These are phyloP conservation scores for Xylariaceae sp. DNA, from an alignment of 2,329 filamentous ascomycete species.

Conservation along the genomic window DNA sequence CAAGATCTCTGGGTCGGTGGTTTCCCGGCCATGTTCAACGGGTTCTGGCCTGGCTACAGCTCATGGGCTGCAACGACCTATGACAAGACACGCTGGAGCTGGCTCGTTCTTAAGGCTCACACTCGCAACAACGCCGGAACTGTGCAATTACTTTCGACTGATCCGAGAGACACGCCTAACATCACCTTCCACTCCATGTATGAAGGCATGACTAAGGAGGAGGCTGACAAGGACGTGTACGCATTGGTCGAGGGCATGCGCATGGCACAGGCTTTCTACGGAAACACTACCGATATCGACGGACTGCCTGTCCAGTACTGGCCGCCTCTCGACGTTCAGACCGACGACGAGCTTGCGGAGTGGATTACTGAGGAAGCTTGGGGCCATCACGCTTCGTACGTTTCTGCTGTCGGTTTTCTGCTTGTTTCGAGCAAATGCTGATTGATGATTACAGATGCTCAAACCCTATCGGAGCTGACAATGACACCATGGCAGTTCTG, in stretches of 20 bases:
- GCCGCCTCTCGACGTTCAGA: slow-evolving; percentile 15
- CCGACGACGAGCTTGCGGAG: slow-evolving; percentile 24
- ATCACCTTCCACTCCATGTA: slow-evolving; percentile 62
- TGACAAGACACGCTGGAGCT: slow-evolving; percentile 41
- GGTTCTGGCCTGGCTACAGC: slow-evolving; percentile 37
- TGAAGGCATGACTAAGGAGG: slow-evolving; percentile 38
- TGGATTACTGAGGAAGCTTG: slow-evolving; percentile 27
- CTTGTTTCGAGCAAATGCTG: too few species aligned
- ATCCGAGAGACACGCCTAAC: slow-evolving; percentile 60
- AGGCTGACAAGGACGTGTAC: slow-evolving; percentile 44
- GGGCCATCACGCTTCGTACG: slow-evolving; percentile 11
- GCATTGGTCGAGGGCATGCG: slow-evolving; percentile 54
- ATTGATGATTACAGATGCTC: background rate
- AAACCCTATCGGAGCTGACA: background rate
- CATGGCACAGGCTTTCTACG: slow-evolving; percentile 43
- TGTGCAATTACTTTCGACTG: slow-evolving; percentile 55
- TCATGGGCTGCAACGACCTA: slow-evolving; percentile 28
- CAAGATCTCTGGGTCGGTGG: slow-evolving; percentile 36
- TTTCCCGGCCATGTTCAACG: slow-evolving; percentile 36
- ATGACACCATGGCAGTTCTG: background rate
- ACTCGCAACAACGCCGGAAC: slow-evolving; percentile 56
- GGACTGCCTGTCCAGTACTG: slow-evolving; percentile 27
- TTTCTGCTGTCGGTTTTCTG: too few species aligned
- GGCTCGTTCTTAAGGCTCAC: slow-evolving; percentile 53
- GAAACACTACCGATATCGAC: slow-evolving; percentile 39